Percentiles rank a stretch among this genome's conserved stretches.
Conservation (phyloP, 2,329 filamentous ascomycete species). For the Fusarium sp. region DNA sequence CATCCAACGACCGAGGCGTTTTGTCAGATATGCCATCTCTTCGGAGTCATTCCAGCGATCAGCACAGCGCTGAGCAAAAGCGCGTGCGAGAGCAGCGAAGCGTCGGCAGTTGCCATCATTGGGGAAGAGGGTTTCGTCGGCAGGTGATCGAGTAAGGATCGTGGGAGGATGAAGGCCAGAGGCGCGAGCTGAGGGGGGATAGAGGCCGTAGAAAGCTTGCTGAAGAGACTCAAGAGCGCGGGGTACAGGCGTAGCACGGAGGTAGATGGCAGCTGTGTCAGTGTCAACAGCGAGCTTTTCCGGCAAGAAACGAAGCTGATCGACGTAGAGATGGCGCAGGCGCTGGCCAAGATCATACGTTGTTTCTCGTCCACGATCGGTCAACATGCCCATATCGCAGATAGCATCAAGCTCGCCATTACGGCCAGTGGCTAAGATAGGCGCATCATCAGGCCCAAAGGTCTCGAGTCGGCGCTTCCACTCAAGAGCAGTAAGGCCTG, state of each 20-base stretch:
- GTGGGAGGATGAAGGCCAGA: conserved; percentile 66
- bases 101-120: conserved; percentile 80
- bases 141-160: conserved; percentile 70
- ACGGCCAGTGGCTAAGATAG: conserved; percentile 74
- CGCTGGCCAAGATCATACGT: conserved; percentile 75
- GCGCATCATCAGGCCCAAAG: conserved; percentile 76
- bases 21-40: conserved; percentile 86
- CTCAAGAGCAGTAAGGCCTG: conserved; percentile 57
- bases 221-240: conserved; percentile 82
- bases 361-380: conserved; percentile 76
- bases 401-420: conserved; percentile 78
- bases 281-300: conserved; percentile 62
- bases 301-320: conserved; percentile 78
- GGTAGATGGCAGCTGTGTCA: conserved; percentile 69
- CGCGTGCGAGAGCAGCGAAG: conserved; percentile 73
- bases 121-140: conserved; percentile 82
- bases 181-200: conserved; percentile 63
- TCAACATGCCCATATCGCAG: conserved; percentile 82
- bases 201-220: conserved; percentile 78
- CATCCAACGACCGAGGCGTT: conserved; percentile 85
- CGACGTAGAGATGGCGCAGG: conserved; percentile 76
- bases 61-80: conserved; percentile 77
- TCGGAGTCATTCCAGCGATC: conserved; percentile 77
- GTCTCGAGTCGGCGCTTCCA: conserved; percentile 83
- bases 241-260: conserved; percentile 78